phyloP scores from a whole-genome alignment of 2,329 filamentous ascomycete genomes.

The Fusarium transvaalense region DNA sequence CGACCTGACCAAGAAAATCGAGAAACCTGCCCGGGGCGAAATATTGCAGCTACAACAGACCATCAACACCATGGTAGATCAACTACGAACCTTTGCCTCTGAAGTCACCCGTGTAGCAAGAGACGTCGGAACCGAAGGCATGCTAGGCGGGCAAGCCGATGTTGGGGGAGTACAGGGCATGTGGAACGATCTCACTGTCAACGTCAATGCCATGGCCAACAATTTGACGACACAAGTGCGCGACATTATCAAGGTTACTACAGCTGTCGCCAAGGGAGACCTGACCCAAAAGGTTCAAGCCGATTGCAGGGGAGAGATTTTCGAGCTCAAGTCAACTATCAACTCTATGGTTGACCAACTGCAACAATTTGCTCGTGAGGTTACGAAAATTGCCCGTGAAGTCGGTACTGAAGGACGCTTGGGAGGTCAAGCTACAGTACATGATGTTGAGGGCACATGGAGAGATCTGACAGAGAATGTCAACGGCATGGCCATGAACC shows the following conservation, averaged over 20 bases:
- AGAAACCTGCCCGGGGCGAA: slow-evolving; percentile 82
- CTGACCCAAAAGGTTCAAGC: slow-evolving; percentile 97
- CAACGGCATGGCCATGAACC: slow-evolving; percentile 98
- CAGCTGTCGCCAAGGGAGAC: slow-evolving; percentile 83
- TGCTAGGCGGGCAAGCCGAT: slow-evolving; percentile 84
- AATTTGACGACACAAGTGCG: slow-evolving; percentile 90
- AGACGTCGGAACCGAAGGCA: slow-evolving; percentile 87
- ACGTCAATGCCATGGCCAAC: slow-evolving; percentile 89
- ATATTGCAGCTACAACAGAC: slow-evolving; percentile 87
- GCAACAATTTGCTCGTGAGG: slow-evolving; percentile 95
- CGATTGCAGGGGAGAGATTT: slow-evolving; percentile 90
- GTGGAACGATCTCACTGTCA: slow-evolving; percentile 89
- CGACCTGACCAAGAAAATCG: slow-evolving; percentile 86
- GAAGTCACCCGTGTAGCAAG: slow-evolving; percentile 86
- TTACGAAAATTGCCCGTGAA: slow-evolving; percentile 95
- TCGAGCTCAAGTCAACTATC: slow-evolving; percentile 96
- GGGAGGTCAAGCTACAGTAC: slow-evolving; percentile 93
- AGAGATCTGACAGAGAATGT: slow-evolving; percentile 94
- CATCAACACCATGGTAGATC: slow-evolving; percentile 91
- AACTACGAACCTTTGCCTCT: slow-evolving; percentile 84
- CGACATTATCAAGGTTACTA: slow-evolving; percentile 89
- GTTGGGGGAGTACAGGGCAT: slow-evolving; percentile 88
- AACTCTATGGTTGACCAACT: slow-evolving; percentile 99
- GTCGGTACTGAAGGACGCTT: slow-evolving; percentile 96
- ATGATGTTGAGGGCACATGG: slow-evolving; percentile 98